Evolutionary conservation across 441 rosid genomes (phyloP).

Genomic region (Gossypium lobatum): DNA sequence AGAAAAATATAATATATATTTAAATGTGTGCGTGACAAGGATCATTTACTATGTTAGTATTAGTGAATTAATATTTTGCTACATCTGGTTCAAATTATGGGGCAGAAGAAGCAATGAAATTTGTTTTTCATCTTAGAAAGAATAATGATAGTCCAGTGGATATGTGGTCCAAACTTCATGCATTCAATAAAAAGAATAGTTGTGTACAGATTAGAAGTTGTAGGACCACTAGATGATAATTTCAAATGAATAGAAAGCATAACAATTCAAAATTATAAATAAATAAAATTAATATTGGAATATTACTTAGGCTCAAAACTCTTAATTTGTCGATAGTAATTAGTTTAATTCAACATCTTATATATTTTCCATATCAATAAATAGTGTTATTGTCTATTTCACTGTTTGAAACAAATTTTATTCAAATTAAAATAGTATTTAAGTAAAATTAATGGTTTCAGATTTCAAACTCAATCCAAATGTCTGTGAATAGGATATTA

Average conservation of each 20-base stretch:
- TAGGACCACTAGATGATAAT: constrained; percentile 32
- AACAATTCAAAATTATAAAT: neutral
- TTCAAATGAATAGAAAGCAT: neutral
- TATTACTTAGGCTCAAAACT: neutral
- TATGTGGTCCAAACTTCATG: constrained; percentile 32
- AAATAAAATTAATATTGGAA: neutral
- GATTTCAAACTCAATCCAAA: too few species aligned
- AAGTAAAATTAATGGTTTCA: too few species aligned
- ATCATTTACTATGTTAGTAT: constrained; percentile 6
- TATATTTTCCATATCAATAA: too few species aligned
- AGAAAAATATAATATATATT: too few species aligned
- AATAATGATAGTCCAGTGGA: constrained; percentile 21
- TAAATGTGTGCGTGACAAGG: neutral
- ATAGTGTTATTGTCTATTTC: too few species aligned
- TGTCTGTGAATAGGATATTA: too few species aligned
- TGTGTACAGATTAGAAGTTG: constrained; percentile 9
- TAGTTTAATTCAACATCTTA: neutral
- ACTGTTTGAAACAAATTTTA: too few species aligned
- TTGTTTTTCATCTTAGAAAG: constrained; percentile 6
- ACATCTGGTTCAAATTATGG: constrained; percentile 1
- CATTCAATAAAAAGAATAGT: constrained; percentile 19
- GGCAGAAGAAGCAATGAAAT: neutral
- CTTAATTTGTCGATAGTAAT: too few species aligned
- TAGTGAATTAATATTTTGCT: neutral
- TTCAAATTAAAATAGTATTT: too few species aligned